phyloP scores from a whole-genome alignment of 495 filamentous ascomycete species.

The Penicillium lagena region DNA sequence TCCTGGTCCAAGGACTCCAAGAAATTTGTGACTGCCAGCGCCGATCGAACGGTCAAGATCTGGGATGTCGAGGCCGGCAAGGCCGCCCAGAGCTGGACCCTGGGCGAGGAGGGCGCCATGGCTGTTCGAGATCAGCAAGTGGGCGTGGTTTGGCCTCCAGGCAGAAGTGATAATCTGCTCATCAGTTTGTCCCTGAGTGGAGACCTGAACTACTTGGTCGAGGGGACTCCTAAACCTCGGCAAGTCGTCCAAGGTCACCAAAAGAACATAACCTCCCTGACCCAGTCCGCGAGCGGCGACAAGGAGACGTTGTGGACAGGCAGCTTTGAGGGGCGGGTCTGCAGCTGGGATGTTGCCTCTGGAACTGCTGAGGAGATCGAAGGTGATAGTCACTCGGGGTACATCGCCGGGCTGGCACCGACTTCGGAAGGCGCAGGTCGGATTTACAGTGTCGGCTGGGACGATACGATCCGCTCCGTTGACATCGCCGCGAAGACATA shows the following conservation, averaged over 20 bases:
- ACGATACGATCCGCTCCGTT: conserved; percentile 82
- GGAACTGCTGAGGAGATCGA: conserved; percentile 65
- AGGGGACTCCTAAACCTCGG: conserved; percentile 60
- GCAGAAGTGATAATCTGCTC: conserved; percentile 74
- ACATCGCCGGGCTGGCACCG: conserved; percentile 68
- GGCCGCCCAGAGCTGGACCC: conserved; percentile 70
- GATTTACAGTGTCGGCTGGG: conserved; percentile 87
- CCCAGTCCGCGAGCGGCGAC: conserved; percentile 35
- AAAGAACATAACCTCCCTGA: conserved; percentile 78
- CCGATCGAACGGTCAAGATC: conserved; percentile 75
- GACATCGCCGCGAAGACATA: conserved; percentile 56
- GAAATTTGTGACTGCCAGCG: conserved; percentile 83
- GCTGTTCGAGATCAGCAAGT: conserved; percentile 85
- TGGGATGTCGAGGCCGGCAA: conserved; percentile 74
- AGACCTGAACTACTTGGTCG: conserved; percentile 80
- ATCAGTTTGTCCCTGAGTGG: conserved; percentile 85
- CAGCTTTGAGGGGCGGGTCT: conserved; percentile 82
- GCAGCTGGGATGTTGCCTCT: conserved; percentile 67
- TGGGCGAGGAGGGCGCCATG: conserved; percentile 73
- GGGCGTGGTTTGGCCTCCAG: conserved; percentile 86
- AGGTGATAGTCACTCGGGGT: conserved; percentile 74
- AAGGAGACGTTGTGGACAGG: conserved; percentile 71
- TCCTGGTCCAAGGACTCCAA: conserved; percentile 89
- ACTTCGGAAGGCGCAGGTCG: conserved; percentile 45
- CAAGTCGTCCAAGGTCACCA: conserved; percentile 86